phyloP scores from a whole-genome alignment of 2,329 filamentous ascomycete genomes.

The Microcyclosporella mali region DNA sequence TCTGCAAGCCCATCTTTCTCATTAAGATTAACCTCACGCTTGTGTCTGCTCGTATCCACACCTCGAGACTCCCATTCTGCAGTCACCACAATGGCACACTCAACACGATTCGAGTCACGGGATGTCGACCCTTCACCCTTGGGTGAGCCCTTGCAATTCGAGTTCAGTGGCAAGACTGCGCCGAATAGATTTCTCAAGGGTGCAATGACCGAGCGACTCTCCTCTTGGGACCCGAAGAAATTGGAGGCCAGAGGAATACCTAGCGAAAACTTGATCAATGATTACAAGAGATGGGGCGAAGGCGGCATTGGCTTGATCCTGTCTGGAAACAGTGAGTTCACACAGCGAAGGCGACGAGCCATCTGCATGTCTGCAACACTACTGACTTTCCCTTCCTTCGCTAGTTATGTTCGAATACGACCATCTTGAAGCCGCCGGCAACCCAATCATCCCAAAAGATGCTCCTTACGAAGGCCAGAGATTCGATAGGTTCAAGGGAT shows the following conservation, averaged over 20 bases:
- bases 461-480: constrained; percentile 49
- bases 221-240: constrained; percentile 53
- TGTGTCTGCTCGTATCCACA: no score
- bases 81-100: constrained; percentile 31
- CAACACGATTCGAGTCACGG: constrained; percentile 36
- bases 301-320: constrained; percentile 52
- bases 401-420: constrained; percentile 52
- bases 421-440: constrained; percentile 51
- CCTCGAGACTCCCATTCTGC: background rate
- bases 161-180: constrained; percentile 49
- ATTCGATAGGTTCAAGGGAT: constrained; percentile 53
- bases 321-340: constrained; percentile 50
- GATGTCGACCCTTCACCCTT: constrained; percentile 36
- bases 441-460: constrained; percentile 53
- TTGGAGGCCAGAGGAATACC: constrained; percentile 50
- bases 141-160: constrained; percentile 40
- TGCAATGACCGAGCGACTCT: constrained; percentile 60
- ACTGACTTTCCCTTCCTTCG: no score
- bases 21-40: no score
- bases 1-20: no score
- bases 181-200: constrained; percentile 62
- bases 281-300: constrained; percentile 58
- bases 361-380: constrained; percentile 9
- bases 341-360: background rate
- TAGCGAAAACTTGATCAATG: constrained; percentile 47